Conservation (phyloP, 2,329 filamentous ascomycete species). For the Fusarium nurragi region DNA sequence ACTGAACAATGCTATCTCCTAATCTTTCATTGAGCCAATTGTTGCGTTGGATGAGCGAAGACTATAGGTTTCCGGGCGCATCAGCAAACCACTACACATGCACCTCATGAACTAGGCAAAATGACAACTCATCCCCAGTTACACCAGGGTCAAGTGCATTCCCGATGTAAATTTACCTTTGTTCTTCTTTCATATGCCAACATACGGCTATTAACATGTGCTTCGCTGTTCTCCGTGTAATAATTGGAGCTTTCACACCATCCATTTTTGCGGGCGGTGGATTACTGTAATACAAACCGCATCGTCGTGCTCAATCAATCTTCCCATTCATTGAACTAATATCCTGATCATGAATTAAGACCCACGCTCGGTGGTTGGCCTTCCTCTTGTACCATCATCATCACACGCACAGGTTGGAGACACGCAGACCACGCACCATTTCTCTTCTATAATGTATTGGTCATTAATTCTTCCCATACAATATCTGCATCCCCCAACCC, state of each 20-base stretch:
- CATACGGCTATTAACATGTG: constrained; percentile 11
- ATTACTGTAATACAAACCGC: neutral
- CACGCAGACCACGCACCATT: neutral
- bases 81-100: neutral
- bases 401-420: neutral
- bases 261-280: neutral
- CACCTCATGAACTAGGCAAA: constrained; percentile 5
- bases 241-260: constrained; percentile 13
- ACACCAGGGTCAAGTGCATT: neutral
- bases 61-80: neutral
- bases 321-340: neutral
- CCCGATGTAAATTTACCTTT: constrained; percentile 11
- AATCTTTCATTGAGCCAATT: neutral
- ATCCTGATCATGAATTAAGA: neutral
- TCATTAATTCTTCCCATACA: neutral
- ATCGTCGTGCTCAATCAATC: neutral
- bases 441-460: neutral
- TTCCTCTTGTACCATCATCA: neutral
- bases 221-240: constrained; percentile 6
- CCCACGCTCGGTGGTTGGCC: neutral
- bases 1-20: neutral
- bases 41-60: neutral
- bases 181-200: neutral
- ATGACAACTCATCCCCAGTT: constrained; percentile 32
- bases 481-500: neutral